Conservation (phyloP, 2,329 filamentous ascomycete species). For the Colletotrichum sp. region DNA sequence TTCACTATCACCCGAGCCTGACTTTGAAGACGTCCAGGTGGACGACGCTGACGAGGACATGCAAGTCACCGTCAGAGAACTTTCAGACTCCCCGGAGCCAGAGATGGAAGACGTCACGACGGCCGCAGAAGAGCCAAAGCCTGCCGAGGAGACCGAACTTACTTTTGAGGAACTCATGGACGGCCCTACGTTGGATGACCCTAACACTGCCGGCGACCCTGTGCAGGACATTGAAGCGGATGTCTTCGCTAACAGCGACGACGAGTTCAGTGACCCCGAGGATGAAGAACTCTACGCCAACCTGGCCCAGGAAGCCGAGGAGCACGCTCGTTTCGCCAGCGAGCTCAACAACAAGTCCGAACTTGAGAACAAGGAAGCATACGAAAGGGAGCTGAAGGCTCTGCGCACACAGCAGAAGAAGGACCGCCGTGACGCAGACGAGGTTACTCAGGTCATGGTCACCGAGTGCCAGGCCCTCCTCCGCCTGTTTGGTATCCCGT, state of each 20-base stretch:
- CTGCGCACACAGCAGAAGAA: conserved; percentile 95
- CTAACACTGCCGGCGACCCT: conserved; percentile 7
- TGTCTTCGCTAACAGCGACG: conserved; percentile 64
- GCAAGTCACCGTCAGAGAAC: conserved; percentile 29
- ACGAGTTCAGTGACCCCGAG: conserved; percentile 83
- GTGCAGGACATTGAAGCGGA: conserved; percentile 41
- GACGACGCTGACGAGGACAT: conserved; percentile 32
- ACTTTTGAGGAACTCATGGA: conserved; percentile 27
- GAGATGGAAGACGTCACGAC: background rate
- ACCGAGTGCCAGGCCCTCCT: conserved; percentile 92
- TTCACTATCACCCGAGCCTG: conserved; percentile 26
- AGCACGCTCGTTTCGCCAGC: conserved; percentile 91
- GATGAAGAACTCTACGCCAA: conserved; percentile 89
- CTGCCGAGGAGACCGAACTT: conserved; percentile 6
- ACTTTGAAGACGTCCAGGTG: conserved; percentile 42
- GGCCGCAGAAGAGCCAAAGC: background rate
- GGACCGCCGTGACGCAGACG: conserved; percentile 92
- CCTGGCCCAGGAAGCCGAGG: conserved; percentile 88
- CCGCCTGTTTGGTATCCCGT: conserved; percentile 89
- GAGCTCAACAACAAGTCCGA: conserved; percentile 80
- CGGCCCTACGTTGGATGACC: conserved; percentile 20
- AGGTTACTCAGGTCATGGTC: conserved; percentile 96
- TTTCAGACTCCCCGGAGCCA: conserved; percentile 18
- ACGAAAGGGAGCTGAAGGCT: conserved; percentile 85
- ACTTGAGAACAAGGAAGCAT: conserved; percentile 75